Evolutionary conservation across 2,329 filamentous ascomycete species (phyloP).

Genomic region (Calonectria fujianensis): DNA sequence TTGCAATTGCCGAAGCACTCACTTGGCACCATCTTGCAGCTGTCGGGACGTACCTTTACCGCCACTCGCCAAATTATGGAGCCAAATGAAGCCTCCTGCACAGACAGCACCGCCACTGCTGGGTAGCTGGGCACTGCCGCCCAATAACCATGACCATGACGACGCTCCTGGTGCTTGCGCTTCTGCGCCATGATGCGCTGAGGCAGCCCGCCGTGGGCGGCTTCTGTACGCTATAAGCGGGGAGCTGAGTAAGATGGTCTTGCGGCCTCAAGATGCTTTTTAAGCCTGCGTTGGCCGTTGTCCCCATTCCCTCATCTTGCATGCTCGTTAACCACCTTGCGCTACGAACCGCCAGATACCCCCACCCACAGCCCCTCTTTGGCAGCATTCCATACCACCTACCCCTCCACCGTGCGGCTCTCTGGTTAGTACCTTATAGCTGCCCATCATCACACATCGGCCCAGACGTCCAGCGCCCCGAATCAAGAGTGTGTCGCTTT

Average conservation of each 20-base stretch:
- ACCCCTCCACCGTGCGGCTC: slow-evolving; percentile 23
- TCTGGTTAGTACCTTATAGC: slow-evolving; percentile 19
- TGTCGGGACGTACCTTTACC: slow-evolving; percentile 16
- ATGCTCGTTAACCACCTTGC: background rate
- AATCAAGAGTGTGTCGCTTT: slow-evolving; percentile 28
- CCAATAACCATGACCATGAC: slow-evolving; percentile 37
- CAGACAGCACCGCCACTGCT: slow-evolving; percentile 34
- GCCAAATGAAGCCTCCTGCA: slow-evolving; percentile 29
- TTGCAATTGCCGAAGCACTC: slow-evolving; percentile 4
- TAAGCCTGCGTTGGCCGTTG: slow-evolving; percentile 6
- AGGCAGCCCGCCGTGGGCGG: slow-evolving; percentile 28
- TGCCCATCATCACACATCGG: slow-evolving; percentile 44
- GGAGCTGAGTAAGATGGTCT: slow-evolving; percentile 41
- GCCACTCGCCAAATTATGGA: slow-evolving; percentile 26
- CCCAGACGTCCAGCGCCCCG: slow-evolving; percentile 38
- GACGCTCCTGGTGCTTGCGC: slow-evolving; percentile 27
- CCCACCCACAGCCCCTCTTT: slow-evolving; percentile 27
- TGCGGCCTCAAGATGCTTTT: slow-evolving; percentile 8
- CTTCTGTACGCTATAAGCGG: slow-evolving; percentile 27
- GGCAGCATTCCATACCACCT: slow-evolving; percentile 16
- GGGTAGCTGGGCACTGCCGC: slow-evolving; percentile 21
- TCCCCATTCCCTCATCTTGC: slow-evolving; percentile 14
- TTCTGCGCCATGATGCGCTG: slow-evolving; percentile 27
- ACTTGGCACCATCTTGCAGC: background rate
- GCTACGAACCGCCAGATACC: slow-evolving; percentile 9